phyloP scores from a whole-genome alignment of 2,329 filamentous ascomycete genomes.

The Hymenoscyphus fructigenus region DNA sequence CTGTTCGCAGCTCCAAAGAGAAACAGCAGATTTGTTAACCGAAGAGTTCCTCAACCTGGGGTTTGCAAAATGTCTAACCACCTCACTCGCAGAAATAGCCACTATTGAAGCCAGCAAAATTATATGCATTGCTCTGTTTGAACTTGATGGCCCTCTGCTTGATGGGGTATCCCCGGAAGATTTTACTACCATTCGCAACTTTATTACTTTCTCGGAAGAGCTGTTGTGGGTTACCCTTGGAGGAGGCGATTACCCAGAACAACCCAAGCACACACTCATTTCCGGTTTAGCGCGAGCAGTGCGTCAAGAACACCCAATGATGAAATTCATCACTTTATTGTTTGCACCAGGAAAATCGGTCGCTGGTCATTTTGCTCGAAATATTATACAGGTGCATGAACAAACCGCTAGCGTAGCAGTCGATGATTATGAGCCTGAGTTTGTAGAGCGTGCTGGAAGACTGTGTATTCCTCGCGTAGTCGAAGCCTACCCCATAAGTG shows the following conservation, averaged over 20 bases:
- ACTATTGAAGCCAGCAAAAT: neutral
- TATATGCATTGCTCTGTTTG: neutral
- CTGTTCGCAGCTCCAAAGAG: neutral
- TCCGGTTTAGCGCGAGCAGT: neutral
- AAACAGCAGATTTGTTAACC: neutral
- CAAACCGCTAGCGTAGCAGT: neutral
- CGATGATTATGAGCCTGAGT: neutral
- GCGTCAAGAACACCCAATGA: neutral
- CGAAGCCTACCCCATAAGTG: slow-evolving; percentile 5
- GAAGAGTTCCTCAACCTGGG: neutral
- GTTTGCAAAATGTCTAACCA: neutral
- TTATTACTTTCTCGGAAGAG: neutral
- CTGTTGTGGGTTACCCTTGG: neutral
- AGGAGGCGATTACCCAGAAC: neutral
- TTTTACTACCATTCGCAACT: neutral
- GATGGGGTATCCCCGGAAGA: neutral
- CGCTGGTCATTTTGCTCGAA: neutral
- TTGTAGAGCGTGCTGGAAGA: neutral
- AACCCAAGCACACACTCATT: neutral
- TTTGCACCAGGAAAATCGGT: neutral
- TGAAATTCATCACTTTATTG: neutral
- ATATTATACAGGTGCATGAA: neutral
- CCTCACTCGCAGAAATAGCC: neutral
- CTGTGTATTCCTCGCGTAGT: neutral
- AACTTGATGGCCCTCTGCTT: neutral